Evolutionary conservation across 495 filamentous ascomycete species (phyloP), one percentile per base, ranked within the genome.

Genomic region (Lasiosphaeria miniovina): DNA sequence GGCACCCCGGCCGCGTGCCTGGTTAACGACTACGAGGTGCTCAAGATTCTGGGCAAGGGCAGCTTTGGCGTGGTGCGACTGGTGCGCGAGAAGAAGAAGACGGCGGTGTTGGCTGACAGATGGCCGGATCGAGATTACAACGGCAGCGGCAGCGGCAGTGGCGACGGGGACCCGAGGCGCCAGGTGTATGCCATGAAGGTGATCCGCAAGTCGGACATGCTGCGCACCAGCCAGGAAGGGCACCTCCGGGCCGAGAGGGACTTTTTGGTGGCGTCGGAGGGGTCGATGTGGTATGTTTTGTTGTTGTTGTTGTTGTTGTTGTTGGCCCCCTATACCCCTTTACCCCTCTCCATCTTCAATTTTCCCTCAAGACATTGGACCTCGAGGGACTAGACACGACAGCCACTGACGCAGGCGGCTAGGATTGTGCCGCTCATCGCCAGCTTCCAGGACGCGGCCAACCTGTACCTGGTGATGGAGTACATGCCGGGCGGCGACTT

Each of bases 401-500:
- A 24, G 24, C 24, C 36, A 6, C 33, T 33, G 41, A 52, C 14
- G 35, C 43, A 35, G 43, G 40, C 51, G 0, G 40, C 3, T 41
- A 83, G 80, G 81, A 86, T 96, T 48, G 90, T 98, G 32, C 89
- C 91, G 14, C 80, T 98, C 40, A 83, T 96, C 58, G 82, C 89
- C 52, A 93, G 90, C 65, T 96, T 98, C 66, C 90, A 98, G 69
- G 93, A 98, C 71, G 76, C 79, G 38, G 80, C 81, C 15, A 88
- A 90, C 65, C 77, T 98, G 33, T 96, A 96, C 67, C 84, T 98
- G 10, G 88, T 96, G 57, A 96, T 96, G 91, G 92, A 98, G 58
- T 98, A 96, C 68, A 95, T 96, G 90, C 86, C 95, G 6, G 93
- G 93, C 14, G 93, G 93, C 3, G 93, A 98, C 68, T 96, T 98